Evolutionary conservation across 208 protist genomes (phyloP).

Genomic region (Leptomonas seymouri): DNA sequence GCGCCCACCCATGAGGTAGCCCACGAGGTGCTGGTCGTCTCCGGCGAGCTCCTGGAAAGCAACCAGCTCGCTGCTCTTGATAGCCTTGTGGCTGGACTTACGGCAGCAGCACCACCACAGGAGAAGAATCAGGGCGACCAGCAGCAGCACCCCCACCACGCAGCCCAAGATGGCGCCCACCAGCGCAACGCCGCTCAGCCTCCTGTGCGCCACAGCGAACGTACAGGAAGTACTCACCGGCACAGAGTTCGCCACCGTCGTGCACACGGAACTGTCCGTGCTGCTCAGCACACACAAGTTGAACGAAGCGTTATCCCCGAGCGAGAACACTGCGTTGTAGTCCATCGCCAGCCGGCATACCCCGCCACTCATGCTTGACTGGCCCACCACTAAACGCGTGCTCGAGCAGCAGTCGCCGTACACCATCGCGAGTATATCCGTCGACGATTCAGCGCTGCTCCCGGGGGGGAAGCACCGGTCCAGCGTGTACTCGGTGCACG

Average conservation of each 20-base stretch:
- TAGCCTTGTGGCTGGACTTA: constrained; percentile 16
- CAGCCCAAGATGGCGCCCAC: constrained; percentile 45
- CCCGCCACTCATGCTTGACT: constrained; percentile 24
- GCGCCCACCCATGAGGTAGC: constrained; percentile 26
- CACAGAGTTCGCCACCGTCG: constrained; percentile 37
- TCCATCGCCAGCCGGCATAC: constrained; percentile 45
- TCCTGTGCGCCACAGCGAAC: constrained; percentile 6
- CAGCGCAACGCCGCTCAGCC: constrained; percentile 36
- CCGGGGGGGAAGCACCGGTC: constrained; percentile 42
- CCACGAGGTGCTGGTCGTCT: constrained; percentile 10
- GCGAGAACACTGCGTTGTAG: constrained; percentile 19
- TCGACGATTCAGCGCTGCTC: constrained; percentile 9
- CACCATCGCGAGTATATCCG: constrained; percentile 39
- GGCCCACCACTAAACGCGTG: constrained; percentile 19
- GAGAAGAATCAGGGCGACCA: constrained; percentile 45
- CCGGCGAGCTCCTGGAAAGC: constrained; percentile 33
- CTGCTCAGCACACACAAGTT: constrained; percentile 60
- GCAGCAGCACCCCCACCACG: constrained; percentile 35
- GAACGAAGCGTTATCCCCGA: constrained; percentile 36
- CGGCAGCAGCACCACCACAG: constrained; percentile 51
- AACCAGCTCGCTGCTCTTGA: constrained; percentile 18
- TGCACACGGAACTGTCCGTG: constrained; percentile 52
- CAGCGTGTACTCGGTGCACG: constrained; percentile 32
- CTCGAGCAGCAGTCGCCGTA: constrained; percentile 59
- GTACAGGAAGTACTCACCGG: constrained; percentile 38